A percentile compares a stretch with the other conserved stretches of the same genome.
These are phyloP conservation scores for Ceratobasidium sp. DNA, from an alignment of 1,284 basidiomycete genomes.

Conservation along the genomic window DNA sequence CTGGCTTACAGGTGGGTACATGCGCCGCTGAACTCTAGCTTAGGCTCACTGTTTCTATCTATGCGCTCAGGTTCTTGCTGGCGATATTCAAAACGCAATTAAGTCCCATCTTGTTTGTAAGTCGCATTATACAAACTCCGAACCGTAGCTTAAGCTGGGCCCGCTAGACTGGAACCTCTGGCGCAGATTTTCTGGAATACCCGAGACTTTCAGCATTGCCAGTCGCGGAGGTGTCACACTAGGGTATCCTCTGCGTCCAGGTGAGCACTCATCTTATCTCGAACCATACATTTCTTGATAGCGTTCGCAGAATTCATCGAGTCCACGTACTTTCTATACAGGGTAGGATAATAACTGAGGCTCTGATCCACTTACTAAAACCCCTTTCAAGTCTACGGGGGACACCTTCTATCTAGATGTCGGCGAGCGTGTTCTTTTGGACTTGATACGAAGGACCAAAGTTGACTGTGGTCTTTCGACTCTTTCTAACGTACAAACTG, in stretches of 20 bases:
- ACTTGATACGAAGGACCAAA: conserved; percentile 79
- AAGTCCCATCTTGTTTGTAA: conserved; percentile 85
- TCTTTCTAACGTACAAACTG: conserved; percentile 82
- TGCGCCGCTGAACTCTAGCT: background rate
- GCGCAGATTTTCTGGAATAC: conserved; percentile 84
- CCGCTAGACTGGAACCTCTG: conserved; percentile 88
- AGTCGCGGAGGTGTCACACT: conserved; percentile 78
- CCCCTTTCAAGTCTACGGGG: conserved; percentile 77
- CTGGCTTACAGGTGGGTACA: conserved; percentile 68
- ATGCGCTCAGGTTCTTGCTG: conserved; percentile 80
- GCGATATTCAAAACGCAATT: conserved; percentile 90
- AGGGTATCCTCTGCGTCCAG: conserved; percentile 87
- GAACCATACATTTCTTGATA: conserved; percentile 33
- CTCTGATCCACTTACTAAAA: conserved; percentile 30
- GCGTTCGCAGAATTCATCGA: conserved; percentile 82
- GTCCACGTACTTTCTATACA: conserved; percentile 93
- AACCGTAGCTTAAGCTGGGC: too few relatives aligned
- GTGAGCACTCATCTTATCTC: conserved; percentile 56
- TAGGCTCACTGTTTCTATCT: conserved; percentile 59
- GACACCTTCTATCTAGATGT: conserved; percentile 93
- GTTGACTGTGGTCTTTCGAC: conserved; percentile 88
- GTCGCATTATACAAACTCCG: conserved; percentile 54
- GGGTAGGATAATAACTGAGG: conserved; percentile 64
- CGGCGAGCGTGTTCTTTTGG: conserved; percentile 84
- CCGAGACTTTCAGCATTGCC: conserved; percentile 89